Evolutionary conservation across 768 basidiomycete genomes (phyloP).

Genomic region (Lyophyllum semitale): DNA sequence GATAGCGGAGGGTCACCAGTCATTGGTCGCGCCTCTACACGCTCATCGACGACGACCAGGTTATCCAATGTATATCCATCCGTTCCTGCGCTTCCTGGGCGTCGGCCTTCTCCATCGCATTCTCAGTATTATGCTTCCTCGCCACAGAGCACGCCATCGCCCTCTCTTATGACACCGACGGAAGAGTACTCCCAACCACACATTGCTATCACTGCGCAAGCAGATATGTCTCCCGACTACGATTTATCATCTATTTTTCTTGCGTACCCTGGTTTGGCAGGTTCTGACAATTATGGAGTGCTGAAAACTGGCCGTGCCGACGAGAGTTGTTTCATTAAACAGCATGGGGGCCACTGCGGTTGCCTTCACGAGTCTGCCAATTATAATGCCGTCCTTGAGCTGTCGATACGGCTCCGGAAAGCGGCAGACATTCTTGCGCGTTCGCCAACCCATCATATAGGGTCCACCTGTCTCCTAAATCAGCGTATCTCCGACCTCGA

Average conservation of each 20-base stretch:
- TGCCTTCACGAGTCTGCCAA: slow-evolving; percentile 56
- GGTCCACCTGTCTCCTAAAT: slow-evolving; percentile 36
- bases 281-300: slow-evolving; percentile 23
- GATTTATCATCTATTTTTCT: slow-evolving; percentile 45
- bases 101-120: slow-evolving; percentile 29
- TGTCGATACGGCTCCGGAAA: slow-evolving; percentile 64
- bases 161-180: slow-evolving; percentile 45
- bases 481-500: slow-evolving; percentile 56
- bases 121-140: slow-evolving; percentile 29
- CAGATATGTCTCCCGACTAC: slow-evolving; percentile 34
- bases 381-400: slow-evolving; percentile 62
- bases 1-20: slow-evolving; percentile 26
- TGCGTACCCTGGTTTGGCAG: slow-evolving; percentile 31
- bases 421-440: slow-evolving; percentile 56
- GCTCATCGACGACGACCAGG: slow-evolving; percentile 12
- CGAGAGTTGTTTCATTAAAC: slow-evolving; percentile 31
- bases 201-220: slow-evolving; percentile 24
- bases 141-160: slow-evolving; percentile 38
- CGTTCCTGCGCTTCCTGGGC: slow-evolving; percentile 20
- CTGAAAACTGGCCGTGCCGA: slow-evolving; percentile 15
- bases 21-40: slow-evolving; percentile 10
- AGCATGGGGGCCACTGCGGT: slow-evolving; percentile 46
- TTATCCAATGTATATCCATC: slow-evolving; percentile 20
- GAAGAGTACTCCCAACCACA: slow-evolving; percentile 41
- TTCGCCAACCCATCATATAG: slow-evolving; percentile 41